Conservation (phyloP, 2,329 filamentous ascomycete species). For the Ceratocystis harringtonii region DNA sequence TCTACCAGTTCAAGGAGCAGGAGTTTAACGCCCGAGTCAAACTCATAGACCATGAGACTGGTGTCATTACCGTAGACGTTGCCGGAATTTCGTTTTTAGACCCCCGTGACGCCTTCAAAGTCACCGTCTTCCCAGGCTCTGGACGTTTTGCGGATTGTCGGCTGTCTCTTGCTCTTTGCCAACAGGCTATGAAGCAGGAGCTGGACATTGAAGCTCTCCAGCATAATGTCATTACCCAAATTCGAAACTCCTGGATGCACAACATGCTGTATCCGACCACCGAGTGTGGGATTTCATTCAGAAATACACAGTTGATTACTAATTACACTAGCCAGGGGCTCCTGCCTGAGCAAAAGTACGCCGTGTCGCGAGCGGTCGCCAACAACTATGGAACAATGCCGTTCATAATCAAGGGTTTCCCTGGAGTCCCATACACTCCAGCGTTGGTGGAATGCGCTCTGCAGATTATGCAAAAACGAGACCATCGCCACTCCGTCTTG, state of each 20-base stretch:
- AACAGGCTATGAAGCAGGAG: not conserved
- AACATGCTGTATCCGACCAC: not conserved
- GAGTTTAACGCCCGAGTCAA: not conserved
- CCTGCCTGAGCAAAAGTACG: not conserved
- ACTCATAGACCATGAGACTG: not conserved
- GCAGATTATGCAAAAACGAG: not conserved
- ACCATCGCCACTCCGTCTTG: not conserved
- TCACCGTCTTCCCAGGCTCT: not conserved
- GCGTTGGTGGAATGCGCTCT: not conserved
- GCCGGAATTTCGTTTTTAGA: not conserved
- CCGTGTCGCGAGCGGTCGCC: not conserved
- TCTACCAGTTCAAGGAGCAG: not conserved
- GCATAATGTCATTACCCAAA: not conserved
- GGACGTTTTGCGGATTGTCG: not conserved
- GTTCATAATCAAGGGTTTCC: not conserved
- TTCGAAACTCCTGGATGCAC: not conserved
- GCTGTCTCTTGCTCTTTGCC: not conserved
- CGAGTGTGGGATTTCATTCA: not conserved
- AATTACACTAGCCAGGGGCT: not conserved
- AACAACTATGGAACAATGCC: conserved; percentile 4
- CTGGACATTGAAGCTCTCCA: not conserved
- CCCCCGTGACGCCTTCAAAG: not conserved
- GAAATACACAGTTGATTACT: not conserved
- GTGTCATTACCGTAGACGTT: not conserved
- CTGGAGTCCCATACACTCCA: not conserved